Evolutionary conservation across 2,329 filamentous ascomycete species (phyloP).

Genomic region (Colletotrichum tropicale): DNA sequence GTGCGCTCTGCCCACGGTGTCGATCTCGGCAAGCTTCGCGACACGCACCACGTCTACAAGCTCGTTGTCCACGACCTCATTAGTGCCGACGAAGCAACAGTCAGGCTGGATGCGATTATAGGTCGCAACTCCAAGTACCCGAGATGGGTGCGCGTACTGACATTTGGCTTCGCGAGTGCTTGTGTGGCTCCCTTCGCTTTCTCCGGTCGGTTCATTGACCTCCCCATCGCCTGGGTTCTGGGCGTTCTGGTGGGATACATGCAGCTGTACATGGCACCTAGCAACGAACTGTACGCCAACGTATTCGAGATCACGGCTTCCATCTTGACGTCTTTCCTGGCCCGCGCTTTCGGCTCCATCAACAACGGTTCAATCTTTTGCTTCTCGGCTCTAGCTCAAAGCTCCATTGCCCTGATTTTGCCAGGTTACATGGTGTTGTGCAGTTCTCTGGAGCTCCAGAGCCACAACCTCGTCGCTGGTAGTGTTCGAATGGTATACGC

Average conservation of each 20-base stretch:
- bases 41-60: slow-evolving; percentile 80
- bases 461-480: slow-evolving; percentile 67
- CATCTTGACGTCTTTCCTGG: slow-evolving; percentile 70
- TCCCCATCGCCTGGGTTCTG: slow-evolving; percentile 78
- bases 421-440: slow-evolving; percentile 62
- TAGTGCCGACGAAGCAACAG: slow-evolving; percentile 71
- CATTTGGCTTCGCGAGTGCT: slow-evolving; percentile 79
- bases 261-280: slow-evolving; percentile 76
- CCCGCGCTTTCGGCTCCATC: slow-evolving; percentile 73
- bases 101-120: slow-evolving; percentile 62
- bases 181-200: slow-evolving; percentile 83
- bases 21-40: slow-evolving; percentile 74
- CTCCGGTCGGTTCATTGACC: slow-evolving; percentile 75
- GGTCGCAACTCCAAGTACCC: slow-evolving; percentile 47
- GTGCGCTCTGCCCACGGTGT: slow-evolving; percentile 72
- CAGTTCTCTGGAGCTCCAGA: slow-evolving; percentile 66
- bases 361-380: slow-evolving; percentile 64
- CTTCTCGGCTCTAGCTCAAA: slow-evolving; percentile 74
- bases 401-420: slow-evolving; percentile 76
- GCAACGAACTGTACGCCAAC: slow-evolving; percentile 71
- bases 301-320: slow-evolving; percentile 59
- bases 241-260: slow-evolving; percentile 76
- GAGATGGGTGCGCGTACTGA: slow-evolving; percentile 60
- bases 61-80: slow-evolving; percentile 81
- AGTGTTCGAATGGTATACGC: slow-evolving; percentile 73